Evolutionary conservation across 2,329 filamentous ascomycete genomes (phyloP).

Genomic region (Blastomyces percursus): DNA sequence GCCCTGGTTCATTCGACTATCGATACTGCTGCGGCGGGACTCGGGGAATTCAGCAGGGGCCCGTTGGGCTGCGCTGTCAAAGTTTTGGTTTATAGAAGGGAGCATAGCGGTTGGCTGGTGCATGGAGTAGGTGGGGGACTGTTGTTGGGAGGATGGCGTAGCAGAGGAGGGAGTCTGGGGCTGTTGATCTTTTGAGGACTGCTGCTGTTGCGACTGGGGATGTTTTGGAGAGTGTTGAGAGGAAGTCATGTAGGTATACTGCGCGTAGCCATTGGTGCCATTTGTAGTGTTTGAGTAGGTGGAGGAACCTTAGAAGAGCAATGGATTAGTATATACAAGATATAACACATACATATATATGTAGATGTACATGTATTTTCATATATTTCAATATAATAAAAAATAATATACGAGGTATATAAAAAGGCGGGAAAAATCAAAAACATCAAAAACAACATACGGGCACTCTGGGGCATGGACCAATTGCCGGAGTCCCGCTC

Average conservation of each 20-base stretch:
- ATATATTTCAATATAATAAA: neutral
- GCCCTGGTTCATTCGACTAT: conserved; percentile 41
- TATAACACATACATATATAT: neutral
- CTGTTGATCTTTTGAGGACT: conserved; percentile 2
- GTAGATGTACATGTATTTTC: neutral
- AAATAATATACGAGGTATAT: neutral
- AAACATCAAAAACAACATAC: conserved; percentile 30
- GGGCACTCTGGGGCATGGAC: conserved; percentile 49
- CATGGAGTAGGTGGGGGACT: conserved; percentile 25
- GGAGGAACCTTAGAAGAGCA: conserved; percentile 33
- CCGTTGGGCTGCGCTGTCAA: conserved; percentile 41
- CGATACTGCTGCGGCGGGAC: conserved; percentile 40
- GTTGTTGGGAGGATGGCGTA: neutral
- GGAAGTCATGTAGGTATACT: conserved; percentile 29
- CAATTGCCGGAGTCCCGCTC: conserved; percentile 50
- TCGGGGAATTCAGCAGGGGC: conserved; percentile 26
- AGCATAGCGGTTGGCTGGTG: conserved; percentile 36
- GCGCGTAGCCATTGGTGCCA: conserved; percentile 26
- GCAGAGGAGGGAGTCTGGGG: conserved; percentile 6
- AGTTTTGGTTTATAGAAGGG: conserved; percentile 50
- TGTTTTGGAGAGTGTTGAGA: conserved; percentile 38
- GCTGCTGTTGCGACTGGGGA: neutral
- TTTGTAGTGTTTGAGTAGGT: conserved; percentile 37
- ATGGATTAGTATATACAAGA: conserved; percentile 5
- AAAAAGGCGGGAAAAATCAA: neutral